Evolutionary conservation across 805 yeast species (phyloP).

Genomic region (Metschnikowia kunwiensis): DNA sequence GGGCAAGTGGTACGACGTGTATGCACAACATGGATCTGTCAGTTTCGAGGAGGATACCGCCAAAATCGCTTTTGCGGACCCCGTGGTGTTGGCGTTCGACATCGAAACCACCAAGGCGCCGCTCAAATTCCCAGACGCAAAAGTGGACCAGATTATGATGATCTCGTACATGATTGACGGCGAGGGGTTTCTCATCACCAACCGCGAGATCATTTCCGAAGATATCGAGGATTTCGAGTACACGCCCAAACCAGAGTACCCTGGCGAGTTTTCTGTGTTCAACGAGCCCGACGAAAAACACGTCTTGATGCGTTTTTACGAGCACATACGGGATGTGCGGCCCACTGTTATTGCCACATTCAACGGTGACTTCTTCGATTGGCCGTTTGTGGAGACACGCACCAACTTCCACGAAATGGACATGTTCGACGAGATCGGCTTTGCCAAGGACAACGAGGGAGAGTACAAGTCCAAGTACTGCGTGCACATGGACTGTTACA

Average conservation of each 20-base stretch:
- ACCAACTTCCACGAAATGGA: conserved; percentile 79
- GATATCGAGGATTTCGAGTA: conserved; percentile 97
- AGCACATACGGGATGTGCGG: conserved; percentile 78
- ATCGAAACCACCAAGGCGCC: conserved; percentile 98
- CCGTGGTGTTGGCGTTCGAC: conserved; percentile 94
- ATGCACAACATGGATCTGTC: conserved; percentile 55
- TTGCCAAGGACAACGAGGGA: conserved; percentile 82
- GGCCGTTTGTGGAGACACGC: conserved; percentile 96
- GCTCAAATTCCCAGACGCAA: conserved; percentile 89
- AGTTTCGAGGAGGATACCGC: conserved; percentile 59
- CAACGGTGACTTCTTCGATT: conserved; percentile 98
- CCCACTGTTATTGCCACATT: conserved; percentile 98
- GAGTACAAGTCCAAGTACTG: conserved; percentile 92
- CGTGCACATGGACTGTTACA: conserved; percentile 93
- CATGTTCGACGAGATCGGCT: conserved; percentile 92
- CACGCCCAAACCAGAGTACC: conserved; percentile 95
- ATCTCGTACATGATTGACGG: conserved; percentile 99
- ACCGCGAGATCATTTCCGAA: conserved; percentile 88
- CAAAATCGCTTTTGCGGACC: conserved; percentile 92
- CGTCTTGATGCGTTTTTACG: conserved; percentile 73
- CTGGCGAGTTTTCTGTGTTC: conserved; percentile 84
- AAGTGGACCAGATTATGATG: conserved; percentile 95
- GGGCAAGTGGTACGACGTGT: conserved; percentile 93
- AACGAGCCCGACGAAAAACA: conserved; percentile 85
- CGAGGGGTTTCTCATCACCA: conserved; percentile 89